Conservation (phyloP, 306 rosid species). For the Oemleria cerasiformis region DNA sequence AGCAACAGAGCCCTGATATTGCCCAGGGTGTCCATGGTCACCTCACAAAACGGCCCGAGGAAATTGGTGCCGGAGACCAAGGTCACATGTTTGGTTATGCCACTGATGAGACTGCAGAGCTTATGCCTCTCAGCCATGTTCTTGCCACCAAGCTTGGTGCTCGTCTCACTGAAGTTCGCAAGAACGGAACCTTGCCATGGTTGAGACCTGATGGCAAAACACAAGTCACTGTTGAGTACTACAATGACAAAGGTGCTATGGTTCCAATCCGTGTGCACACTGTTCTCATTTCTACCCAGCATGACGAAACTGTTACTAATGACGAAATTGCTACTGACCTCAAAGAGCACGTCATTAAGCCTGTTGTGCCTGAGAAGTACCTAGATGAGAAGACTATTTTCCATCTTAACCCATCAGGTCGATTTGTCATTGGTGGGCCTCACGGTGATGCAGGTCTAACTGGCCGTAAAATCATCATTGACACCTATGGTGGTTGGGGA, state of each 20-base stretch:
- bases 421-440: slow-evolving; percentile 68
- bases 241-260: slow-evolving; percentile 59
- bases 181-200: slow-evolving; percentile 59
- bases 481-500: slow-evolving; percentile 74
- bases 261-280: slow-evolving; percentile 59
- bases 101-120: slow-evolving; percentile 56
- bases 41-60: slow-evolving; percentile 58
- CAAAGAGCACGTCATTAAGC: slow-evolving; percentile 59
- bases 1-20: slow-evolving; percentile 65
- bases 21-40: slow-evolving; percentile 61
- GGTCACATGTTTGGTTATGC: slow-evolving; percentile 77
- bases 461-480: slow-evolving; percentile 56
- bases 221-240: slow-evolving; percentile 63
- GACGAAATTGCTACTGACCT: slow-evolving; percentile 65
- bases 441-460: slow-evolving; percentile 71
- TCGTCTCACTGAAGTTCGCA: slow-evolving; percentile 56
- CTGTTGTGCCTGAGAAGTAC: slow-evolving; percentile 58
- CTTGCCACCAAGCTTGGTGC: slow-evolving; percentile 64
- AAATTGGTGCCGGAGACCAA: slow-evolving; percentile 63
- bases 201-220: slow-evolving; percentile 67
- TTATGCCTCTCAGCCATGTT: slow-evolving; percentile 72
- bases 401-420: slow-evolving; percentile 65
- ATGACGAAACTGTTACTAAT: slow-evolving; percentile 63
- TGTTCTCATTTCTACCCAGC: slow-evolving; percentile 62
- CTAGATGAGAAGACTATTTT: slow-evolving; percentile 64